phyloP scores from a whole-genome alignment of 495 filamentous ascomycete species.

The Penicillium ucsense region DNA sequence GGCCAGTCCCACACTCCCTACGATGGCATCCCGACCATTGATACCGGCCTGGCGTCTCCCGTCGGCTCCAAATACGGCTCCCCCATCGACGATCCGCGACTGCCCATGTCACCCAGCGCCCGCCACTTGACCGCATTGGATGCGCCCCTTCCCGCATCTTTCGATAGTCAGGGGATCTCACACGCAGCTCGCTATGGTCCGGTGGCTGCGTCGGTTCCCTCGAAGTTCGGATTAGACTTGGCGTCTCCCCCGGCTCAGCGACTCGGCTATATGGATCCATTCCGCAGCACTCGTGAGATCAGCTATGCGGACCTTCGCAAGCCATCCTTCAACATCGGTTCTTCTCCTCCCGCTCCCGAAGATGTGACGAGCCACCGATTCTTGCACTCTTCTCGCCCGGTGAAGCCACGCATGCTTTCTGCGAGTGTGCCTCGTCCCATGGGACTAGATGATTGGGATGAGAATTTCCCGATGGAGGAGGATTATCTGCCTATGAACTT shows the following conservation, averaged over 20 bases:
- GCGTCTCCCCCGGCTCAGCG: slow-evolving; percentile 56
- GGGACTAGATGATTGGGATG: slow-evolving; percentile 66
- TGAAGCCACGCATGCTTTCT: slow-evolving; percentile 60
- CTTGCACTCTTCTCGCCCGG: slow-evolving; percentile 76
- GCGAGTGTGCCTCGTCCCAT: slow-evolving; percentile 63
- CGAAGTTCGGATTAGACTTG: slow-evolving; percentile 77
- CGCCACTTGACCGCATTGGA: slow-evolving; percentile 74
- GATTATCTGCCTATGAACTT: slow-evolving; percentile 81
- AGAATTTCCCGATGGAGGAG: slow-evolving; percentile 84
- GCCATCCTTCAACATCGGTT: slow-evolving; percentile 47
- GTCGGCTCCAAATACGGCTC: slow-evolving; percentile 77
- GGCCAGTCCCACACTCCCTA: slow-evolving; percentile 13
- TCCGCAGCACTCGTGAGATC: slow-evolving; percentile 73
- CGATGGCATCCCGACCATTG: slow-evolving; percentile 62
- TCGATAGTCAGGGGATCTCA: slow-evolving; percentile 93
- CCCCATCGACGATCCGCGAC: slow-evolving; percentile 64
- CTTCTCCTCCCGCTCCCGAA: slow-evolving; percentile 50
- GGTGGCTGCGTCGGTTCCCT: slow-evolving; percentile 85
- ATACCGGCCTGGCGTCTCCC: slow-evolving; percentile 69
- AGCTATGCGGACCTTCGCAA: slow-evolving; percentile 63
- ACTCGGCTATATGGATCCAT: slow-evolving; percentile 53
- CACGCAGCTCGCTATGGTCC: slow-evolving; percentile 83
- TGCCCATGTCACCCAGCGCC: slow-evolving; percentile 60
- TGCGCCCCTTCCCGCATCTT: slow-evolving; percentile 87
- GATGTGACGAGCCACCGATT: slow-evolving; percentile 53